A percentile compares a stretch with the other conserved stretches of the same genome.
These are phyloP conservation scores for Knoxdaviesia capensis DNA, from an alignment of 2,329 filamentous ascomycete genomes.

Conservation along the genomic window DNA sequence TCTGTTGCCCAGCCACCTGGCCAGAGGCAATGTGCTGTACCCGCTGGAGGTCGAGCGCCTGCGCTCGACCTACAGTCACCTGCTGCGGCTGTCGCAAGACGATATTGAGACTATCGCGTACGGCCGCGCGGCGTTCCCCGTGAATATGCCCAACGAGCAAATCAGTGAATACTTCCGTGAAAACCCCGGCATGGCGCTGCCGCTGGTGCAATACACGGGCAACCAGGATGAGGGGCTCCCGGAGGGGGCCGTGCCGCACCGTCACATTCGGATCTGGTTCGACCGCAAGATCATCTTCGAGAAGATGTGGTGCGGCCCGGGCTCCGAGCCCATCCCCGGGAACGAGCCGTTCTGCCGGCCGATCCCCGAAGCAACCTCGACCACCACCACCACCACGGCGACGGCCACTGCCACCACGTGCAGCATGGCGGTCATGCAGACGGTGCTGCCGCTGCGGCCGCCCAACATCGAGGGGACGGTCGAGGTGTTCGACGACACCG, in stretches of 20 bases:
- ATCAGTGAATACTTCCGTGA: neutral
- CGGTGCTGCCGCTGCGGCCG: neutral
- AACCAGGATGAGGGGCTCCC: neutral
- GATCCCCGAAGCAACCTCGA: neutral
- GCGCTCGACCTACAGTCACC: too few species aligned
- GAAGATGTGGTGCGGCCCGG: slow-evolving; percentile 4
- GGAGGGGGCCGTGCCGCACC: neutral
- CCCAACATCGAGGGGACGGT: slow-evolving; percentile 1
- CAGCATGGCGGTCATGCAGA: slow-evolving; percentile 1
- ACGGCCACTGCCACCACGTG: neutral
- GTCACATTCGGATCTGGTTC: slow-evolving; percentile 1
- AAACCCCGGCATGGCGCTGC: neutral
- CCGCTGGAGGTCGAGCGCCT: too few species aligned
- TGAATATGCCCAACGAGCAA: too few species aligned
- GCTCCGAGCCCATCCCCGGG: neutral
- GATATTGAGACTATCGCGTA: too few species aligned
- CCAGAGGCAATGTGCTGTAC: too few species aligned
- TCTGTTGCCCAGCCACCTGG: too few species aligned
- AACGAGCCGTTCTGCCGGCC: neutral
- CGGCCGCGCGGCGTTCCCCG: too few species aligned
- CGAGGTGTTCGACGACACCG: neutral
- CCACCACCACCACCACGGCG: neutral
- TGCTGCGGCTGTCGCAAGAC: too few species aligned
- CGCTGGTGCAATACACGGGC: slow-evolving; percentile 1
- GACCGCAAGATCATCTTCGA: slow-evolving; percentile 11